phyloP scores from a whole-genome alignment of 2,329 filamentous ascomycete genomes.

The Arthrobotrys sphaeroides region DNA sequence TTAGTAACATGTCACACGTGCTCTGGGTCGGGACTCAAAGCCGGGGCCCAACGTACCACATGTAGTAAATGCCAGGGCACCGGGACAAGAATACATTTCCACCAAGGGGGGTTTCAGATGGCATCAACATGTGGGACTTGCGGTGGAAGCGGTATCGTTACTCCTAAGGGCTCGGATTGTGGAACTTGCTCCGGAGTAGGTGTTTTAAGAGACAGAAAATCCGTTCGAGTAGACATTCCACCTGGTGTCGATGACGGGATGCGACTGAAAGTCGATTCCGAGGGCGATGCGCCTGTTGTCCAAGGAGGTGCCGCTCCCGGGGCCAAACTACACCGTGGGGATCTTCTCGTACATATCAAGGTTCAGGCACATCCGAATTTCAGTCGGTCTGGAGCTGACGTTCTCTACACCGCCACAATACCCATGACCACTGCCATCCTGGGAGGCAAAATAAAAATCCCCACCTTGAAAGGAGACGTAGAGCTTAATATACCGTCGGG shows the following conservation, averaged over 20 bases:
- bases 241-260: constrained; percentile 97
- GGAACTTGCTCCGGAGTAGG: constrained; percentile 81
- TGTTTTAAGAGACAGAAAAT: constrained; percentile 82
- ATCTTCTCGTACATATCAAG: constrained; percentile 88
- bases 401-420: constrained; percentile 89
- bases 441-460: constrained; percentile 87
- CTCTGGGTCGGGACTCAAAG: constrained; percentile 82
- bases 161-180: constrained; percentile 84
- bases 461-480: constrained; percentile 88
- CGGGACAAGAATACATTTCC: constrained; percentile 84
- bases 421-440: constrained; percentile 92
- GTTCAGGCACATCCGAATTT: constrained; percentile 93
- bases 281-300: constrained; percentile 80
- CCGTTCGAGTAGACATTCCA: constrained; percentile 88
- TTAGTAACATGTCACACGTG: constrained; percentile 84
- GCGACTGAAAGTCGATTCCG: constrained; percentile 82
- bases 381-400: constrained; percentile 84
- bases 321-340: constrained; percentile 68
- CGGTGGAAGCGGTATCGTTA: constrained; percentile 77
- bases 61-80: constrained; percentile 87
- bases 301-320: constrained; percentile 70
- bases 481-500: constrained; percentile 91
- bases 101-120: constrained; percentile 96
- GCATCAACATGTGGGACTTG: constrained; percentile 85
- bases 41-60: constrained; percentile 75